phyloP scores from a whole-genome alignment of 2,329 filamentous ascomycete species.

The Penicillium sp. region DNA sequence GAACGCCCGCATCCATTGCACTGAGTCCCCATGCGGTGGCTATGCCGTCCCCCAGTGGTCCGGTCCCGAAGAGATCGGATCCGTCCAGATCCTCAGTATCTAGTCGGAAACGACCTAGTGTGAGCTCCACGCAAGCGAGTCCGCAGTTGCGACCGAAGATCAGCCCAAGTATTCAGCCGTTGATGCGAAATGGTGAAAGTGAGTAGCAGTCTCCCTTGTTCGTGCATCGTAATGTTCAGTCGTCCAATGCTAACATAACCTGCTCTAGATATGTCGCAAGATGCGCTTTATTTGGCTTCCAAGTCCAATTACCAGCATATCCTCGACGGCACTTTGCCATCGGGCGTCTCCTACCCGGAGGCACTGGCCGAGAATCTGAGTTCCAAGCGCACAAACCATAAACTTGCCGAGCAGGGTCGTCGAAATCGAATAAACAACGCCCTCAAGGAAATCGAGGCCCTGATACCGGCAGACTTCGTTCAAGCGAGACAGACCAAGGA shows the following conservation, averaged over 20 bases:
- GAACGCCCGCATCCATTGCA: constrained; percentile 36
- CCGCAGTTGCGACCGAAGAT: constrained; percentile 84
- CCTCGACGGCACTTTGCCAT: constrained; percentile 83
- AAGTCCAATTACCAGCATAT: constrained; percentile 99
- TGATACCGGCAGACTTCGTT: constrained; percentile 61
- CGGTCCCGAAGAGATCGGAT: constrained; percentile 39
- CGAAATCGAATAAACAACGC: constrained; percentile 94
- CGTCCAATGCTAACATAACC: constrained; percentile 14
- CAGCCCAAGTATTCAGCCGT: constrained; percentile 87
- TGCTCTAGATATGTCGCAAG: constrained; percentile 46
- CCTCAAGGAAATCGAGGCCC: constrained; percentile 79
- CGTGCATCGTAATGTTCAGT: not conserved
- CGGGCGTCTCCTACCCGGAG: constrained; percentile 84
- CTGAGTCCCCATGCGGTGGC: constrained; percentile 53
- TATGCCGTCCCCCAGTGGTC: constrained; percentile 49
- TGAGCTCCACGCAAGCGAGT: constrained; percentile 70
- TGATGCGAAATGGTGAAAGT: constrained; percentile 68
- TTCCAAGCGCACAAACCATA: constrained; percentile 94
- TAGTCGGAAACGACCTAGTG: constrained; percentile 62
- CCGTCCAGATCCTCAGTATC: constrained; percentile 46
- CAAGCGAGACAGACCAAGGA: constrained; percentile 43
- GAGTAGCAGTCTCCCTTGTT: constrained; percentile 29
- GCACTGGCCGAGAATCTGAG: constrained; percentile 89
- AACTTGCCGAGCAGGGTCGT: constrained; percentile 93
- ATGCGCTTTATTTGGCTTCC: constrained; percentile 74